Evolutionary conservation across 1,284 basidiomycete genomes (phyloP).

Genomic region (Ceratobasidium sp.): DNA sequence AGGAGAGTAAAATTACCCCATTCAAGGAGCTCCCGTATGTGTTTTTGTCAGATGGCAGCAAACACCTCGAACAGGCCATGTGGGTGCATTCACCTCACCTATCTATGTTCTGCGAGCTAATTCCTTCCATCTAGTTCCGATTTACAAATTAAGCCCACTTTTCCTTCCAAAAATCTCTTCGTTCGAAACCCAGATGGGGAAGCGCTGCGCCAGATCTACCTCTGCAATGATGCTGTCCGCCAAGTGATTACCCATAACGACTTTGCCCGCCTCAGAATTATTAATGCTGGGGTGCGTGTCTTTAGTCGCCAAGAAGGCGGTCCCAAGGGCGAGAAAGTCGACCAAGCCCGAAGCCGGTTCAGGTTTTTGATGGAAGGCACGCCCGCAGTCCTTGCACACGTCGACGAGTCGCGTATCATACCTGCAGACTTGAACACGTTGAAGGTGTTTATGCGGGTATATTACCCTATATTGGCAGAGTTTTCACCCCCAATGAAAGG

Average conservation of each 20-base stretch:
- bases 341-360: conserved; percentile 51
- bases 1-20: conserved; percentile 51
- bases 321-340: conserved; percentile 41
- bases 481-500: conserved; percentile 60
- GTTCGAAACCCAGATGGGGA: conserved; percentile 88
- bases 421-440: conserved; percentile 66
- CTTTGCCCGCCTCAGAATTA: conserved; percentile 83
- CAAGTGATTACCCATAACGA: conserved; percentile 82
- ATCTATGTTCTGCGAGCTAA: background rate
- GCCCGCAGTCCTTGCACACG: conserved; percentile 79
- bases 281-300: conserved; percentile 88
- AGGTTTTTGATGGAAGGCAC: conserved; percentile 87
- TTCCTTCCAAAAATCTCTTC: conserved; percentile 78
- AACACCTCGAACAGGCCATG: conserved; percentile 73
- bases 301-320: conserved; percentile 61
- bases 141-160: conserved; percentile 75
- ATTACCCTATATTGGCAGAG: conserved; percentile 78
- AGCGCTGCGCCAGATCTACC: conserved; percentile 81
- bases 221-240: conserved; percentile 86
- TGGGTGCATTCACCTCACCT: conserved; percentile 50
- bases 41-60: conserved; percentile 74
- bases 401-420: conserved; percentile 70
- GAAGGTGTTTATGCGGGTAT: conserved; percentile 69
- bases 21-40: conserved; percentile 94
- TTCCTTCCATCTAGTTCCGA: conserved; percentile 20